These are phyloP conservation scores for Salix brachista DNA, from an alignment of 345 rosid species.

Conservation along the genomic window DNA sequence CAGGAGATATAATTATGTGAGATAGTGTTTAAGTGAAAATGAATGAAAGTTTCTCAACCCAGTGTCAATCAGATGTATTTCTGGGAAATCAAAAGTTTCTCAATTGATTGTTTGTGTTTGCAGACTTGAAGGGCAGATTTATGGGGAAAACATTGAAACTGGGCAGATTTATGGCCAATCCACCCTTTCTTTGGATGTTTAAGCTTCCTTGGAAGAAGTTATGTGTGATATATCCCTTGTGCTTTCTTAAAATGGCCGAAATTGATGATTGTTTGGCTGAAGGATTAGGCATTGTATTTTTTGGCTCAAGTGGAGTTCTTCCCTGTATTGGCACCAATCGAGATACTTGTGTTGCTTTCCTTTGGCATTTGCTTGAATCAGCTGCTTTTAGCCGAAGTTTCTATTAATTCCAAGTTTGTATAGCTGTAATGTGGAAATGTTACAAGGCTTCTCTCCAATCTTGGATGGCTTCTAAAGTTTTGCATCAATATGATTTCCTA, in stretches of 20 bases:
- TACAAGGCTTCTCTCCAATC: not conserved
- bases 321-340: not conserved
- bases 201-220: not conserved
- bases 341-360: not conserved
- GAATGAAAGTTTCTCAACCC: too few relatives aligned
- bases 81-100: too few relatives aligned
- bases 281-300: conserved; percentile 37
- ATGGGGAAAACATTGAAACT: too few relatives aligned
- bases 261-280: conserved; percentile 56
- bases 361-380: not conserved
- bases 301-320: not conserved
- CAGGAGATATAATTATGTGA: too few relatives aligned
- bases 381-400: too few relatives aligned
- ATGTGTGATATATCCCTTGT: not conserved
- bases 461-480: not conserved
- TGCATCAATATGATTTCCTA: not conserved
- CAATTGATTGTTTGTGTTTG: conserved; percentile 8
- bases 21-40: too few relatives aligned
- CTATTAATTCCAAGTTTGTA: not conserved
- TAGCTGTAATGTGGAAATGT: not conserved
- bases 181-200: not conserved
- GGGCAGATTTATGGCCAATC: not conserved
- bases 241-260: conserved; percentile 35
- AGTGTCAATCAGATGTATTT: too few relatives aligned
- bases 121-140: conserved; percentile 94